Percentiles rank a stretch among this genome's conserved stretches.
These are phyloP conservation scores for Bruguiera parviflora DNA, from an alignment of 345 rosid genomes.

Conservation along the genomic window DNA sequence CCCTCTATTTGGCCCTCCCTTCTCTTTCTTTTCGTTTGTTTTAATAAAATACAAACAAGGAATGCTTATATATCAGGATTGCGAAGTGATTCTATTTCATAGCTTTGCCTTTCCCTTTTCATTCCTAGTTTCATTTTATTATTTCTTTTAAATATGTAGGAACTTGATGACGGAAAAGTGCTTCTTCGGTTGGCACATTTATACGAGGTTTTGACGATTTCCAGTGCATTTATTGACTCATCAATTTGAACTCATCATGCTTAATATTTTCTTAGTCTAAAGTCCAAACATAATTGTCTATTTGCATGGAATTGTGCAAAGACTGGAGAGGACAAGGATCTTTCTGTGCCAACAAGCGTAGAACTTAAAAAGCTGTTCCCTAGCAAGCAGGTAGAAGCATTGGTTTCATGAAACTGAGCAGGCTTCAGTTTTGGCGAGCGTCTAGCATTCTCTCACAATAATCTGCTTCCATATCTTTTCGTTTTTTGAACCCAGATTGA, in stretches of 20 bases:
- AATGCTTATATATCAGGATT: neutral
- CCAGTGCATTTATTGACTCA: neutral
- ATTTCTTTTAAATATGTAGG: conserved; percentile 38
- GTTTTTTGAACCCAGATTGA: conserved; percentile 40
- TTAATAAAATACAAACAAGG: neutral
- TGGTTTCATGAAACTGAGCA: neutral
- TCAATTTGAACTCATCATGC: neutral
- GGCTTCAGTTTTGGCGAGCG: conserved; percentile 7
- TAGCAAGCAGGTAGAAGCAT: conserved; percentile 36
- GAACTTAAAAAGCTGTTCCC: conserved; percentile 66
- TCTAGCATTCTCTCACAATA: neutral
- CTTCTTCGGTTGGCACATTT: conserved; percentile 89
- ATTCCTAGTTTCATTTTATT: conserved; percentile 2
- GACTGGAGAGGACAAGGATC: conserved; percentile 83
- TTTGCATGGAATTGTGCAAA: conserved; percentile 13
- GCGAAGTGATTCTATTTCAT: neutral
- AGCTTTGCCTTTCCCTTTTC: conserved; percentile 5
- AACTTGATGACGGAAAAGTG: conserved; percentile 66
- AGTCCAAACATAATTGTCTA: neutral
- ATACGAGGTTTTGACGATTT: conserved; percentile 45
- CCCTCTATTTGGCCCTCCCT: neutral
- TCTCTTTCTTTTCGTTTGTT: neutral
- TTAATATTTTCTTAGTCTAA: neutral
- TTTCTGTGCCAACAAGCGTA: conserved; percentile 57
- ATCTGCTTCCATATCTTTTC: neutral